Evolutionary conservation across 225 moss, liverwort and hornwort genomes (phyloP), one percentile per base, ranked within the genome.

Genomic region (Marchantia paleacea): DNA sequence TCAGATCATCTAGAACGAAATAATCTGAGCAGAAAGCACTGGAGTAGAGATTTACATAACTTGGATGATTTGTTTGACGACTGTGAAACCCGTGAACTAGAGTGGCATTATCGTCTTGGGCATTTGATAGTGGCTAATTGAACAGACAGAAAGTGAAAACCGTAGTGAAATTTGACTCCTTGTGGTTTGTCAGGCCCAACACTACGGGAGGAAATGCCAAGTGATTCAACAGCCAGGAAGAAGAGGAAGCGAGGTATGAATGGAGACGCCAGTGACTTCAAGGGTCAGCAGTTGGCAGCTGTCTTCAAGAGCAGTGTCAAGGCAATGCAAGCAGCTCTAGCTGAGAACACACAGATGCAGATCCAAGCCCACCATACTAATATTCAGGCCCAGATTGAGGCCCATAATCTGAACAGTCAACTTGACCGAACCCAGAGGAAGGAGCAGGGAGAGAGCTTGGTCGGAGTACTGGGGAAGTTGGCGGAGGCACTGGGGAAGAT

Each of bases 151-250:
- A 60, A 60, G 28, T 26, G 55, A 60, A 31, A 28, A 13, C 55
- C 55, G 64, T 67, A 51, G 65, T 58, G n/a, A 76, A 70, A 16
- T 50, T 79, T 28, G 70, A 70, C 79, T 69, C 53, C 55, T 79
- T 79, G 79, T 79, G 79, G 53, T 22, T 53, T 66, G 55, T 75
- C 66, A 87, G 84, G 84, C 66, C 78, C 84, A 57, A 84, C 74
- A 69, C 7, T 75, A 76, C 74, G 69, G 50, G 83, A 86, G 74
- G 86, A 86, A 79, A 75, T 86, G 86, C 86, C 86, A 0, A 87
- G 87, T 72, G 81, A 84, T 73, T 87, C 87, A 75, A 87, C 87
- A 22, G 82, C 84, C 13, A 82, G 84, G 62, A 87, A 84, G 72
- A 87, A 84, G 77, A 84, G 81, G 86, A 86, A 86, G 69, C 81